Base-by-base conservation (phyloP, 345 rosid genomes). In the Acer saccharum region DNA sequence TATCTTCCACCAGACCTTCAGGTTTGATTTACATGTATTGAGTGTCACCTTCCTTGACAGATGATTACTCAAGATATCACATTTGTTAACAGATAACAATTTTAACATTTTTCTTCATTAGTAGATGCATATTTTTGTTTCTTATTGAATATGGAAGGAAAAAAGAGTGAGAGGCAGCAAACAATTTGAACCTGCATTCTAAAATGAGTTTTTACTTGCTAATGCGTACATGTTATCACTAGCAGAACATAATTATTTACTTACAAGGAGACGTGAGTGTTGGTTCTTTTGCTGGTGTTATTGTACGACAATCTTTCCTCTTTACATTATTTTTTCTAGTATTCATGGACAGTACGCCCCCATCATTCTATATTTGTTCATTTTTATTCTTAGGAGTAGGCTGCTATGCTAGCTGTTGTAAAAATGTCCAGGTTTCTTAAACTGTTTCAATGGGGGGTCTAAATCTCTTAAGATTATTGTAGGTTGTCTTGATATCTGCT, bases 1-100 rank as follows among this genome's bases (percentile, higher is more conserved):
- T 93, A 94, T 86, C 97, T 96, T 79, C 98, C 99, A 25, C 98
- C 98, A 0, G 99, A 96, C 79, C 96, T 96, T 83, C 97, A 96
- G 97, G 97, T 96, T 17, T 32, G 35, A 32, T 32, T 32, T 32
- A 32, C 35, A 32, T 71, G 10, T 35, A 29, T 55, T n/a, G 25
- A 23, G 18, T 20, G 62, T 57, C 62, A n/a, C 23, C 23, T 60
- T 57, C 35, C 5, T 32, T 32, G 52, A 21, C 4, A 12, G n/a
- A 14, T 3, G 23, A 6, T 21, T 60, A 2, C 3, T 77, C 61
- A 69, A 69, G 55, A 16, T 41, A 69, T 69, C 52, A 0, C 27
- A 25, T 55, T 35, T 35, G 6, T 35, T 35, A 4, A 35, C 39
- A 43, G 46, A 43, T 7, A 8, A 43, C 46, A 43, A 43, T 43